Percentiles rank a stretch among this genome's conserved stretches.
Conservation (phyloP, 169 alveolate species). For the Cryptosporidium canis region DNA sequence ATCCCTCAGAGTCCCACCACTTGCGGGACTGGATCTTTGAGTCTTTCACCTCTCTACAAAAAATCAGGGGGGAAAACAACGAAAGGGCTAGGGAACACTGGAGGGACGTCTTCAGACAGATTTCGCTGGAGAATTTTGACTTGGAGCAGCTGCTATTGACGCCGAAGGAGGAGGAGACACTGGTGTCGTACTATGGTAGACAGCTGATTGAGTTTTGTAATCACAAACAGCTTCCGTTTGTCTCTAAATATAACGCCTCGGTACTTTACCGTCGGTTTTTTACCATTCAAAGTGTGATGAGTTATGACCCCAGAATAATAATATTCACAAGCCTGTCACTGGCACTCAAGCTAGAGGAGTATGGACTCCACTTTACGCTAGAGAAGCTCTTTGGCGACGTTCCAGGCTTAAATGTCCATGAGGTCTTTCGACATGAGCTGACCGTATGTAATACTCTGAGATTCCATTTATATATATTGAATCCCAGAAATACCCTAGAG, state of each 20-base stretch:
- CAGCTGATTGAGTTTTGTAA: slow-evolving; percentile 55
- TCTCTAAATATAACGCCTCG: slow-evolving; percentile 53
- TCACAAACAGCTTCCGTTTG: slow-evolving; percentile 58
- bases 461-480: slow-evolving; percentile 60
- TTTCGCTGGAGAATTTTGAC: not conserved
- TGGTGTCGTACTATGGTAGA: slow-evolving; percentile 42
- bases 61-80: slow-evolving; percentile 1
- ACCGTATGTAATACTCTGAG: slow-evolving; percentile 57
- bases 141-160: slow-evolving; percentile 13
- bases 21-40: slow-evolving; percentile 53
- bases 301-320: slow-evolving; percentile 79
- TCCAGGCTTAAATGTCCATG: slow-evolving; percentile 55
- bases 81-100: slow-evolving; percentile 41
- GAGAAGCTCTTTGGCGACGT: slow-evolving; percentile 72
- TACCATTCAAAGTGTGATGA: slow-evolving; percentile 76
- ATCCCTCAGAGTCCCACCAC: slow-evolving; percentile 59
- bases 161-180: slow-evolving; percentile 36
- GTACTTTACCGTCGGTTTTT: slow-evolving; percentile 76
- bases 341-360: slow-evolving; percentile 78
- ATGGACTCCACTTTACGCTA: slow-evolving; percentile 73
- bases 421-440: slow-evolving; percentile 54
- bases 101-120: slow-evolving; percentile 23
- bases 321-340: slow-evolving; percentile 77
- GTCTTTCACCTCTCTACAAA: not conserved
- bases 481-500: slow-evolving; percentile 61